Evolutionary conservation across 176 grass and related monocot genomes (phyloP).

Genomic region (Stipa capillata): DNA sequence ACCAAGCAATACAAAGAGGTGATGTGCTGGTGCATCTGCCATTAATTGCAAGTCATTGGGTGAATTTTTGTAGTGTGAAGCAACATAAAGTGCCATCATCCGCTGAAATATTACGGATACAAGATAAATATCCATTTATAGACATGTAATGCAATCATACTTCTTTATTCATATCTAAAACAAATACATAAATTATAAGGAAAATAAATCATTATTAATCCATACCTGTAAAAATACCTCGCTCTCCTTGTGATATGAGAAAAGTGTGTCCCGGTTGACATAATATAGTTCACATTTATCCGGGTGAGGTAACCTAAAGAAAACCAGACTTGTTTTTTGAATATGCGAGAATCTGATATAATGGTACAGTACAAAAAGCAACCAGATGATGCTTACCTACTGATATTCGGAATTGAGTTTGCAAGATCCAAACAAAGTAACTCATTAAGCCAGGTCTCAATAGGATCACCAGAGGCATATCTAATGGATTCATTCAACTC

Average conservation of each 20-base stretch:
- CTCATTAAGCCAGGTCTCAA: constrained; percentile 89
- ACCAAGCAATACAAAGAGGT: constrained; percentile 97
- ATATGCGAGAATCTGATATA: neutral
- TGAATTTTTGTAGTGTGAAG: constrained; percentile 99
- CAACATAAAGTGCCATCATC: constrained; percentile 99
- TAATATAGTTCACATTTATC: constrained; percentile 87
- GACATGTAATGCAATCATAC: neutral
- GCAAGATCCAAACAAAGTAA: constrained; percentile 96
- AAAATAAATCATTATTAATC: constrained; percentile 6
- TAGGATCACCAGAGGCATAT: constrained; percentile 85
- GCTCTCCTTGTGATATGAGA: constrained; percentile 94
- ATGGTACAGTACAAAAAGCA: neutral
- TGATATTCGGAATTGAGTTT: constrained; percentile 79
- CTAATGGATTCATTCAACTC: constrained; percentile 94
- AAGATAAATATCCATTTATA: constrained; percentile 13
- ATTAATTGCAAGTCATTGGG: constrained; percentile 99
- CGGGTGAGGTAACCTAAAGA: constrained; percentile 62
- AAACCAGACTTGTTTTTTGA: neutral
- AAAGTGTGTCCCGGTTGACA: constrained; percentile 95
- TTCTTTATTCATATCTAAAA: neutral
- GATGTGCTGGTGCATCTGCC: constrained; percentile 96
- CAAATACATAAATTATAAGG: neutral
- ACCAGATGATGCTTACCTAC: constrained; percentile 43
- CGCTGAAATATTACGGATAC: constrained; percentile 56
- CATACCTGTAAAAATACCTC: constrained; percentile 90